Evolutionary conservation across 768 basidiomycete genomes (phyloP), one percentile per base, ranked within the genome.

Genomic region (Boletus sensibilis): DNA sequence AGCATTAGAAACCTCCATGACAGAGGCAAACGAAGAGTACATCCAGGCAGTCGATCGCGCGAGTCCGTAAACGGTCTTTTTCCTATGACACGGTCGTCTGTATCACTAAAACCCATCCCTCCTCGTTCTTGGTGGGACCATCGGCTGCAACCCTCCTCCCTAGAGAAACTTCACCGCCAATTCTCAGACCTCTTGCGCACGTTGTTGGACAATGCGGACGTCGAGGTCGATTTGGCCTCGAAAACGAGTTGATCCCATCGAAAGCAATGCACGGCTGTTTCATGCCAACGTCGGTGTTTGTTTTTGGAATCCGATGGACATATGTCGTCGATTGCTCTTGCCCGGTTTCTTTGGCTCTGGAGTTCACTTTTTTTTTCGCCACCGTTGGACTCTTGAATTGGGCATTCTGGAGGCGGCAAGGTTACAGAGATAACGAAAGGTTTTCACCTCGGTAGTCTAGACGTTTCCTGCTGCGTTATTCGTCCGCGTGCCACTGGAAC

Each of bases 11-110:
- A 75, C 78, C 4, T 85, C 92, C 67, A 87, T 92, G 84, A 72
- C 76, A 11, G 62, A 72, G 5, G 90, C 85, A 0, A 94, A 95
- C 64, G 80, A 78, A 31, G 91, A 94, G 53, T 95, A 95, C 60
- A 69, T 79, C 8, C 76, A 75, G 25, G 90, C 90, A 1, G 82
- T 95, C 3, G 76, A 82, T 53, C 84, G 88, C 53, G 87, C 92
- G 1, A 92, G 92, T 92, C 50, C 68, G 88, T 81, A 23, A 10
- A 2, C 39, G 1, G 1, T 25, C 20, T 18, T 33, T 41, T n/a
- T 33, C n/a, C 13, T 5, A 1, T 21, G 37, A 23, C 23, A 1
- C 18, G 13, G 6, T 29, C 21, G 20, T 50, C 11, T 10, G 29
- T 51, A 4, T 34, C 33, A 13, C 37, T 42, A 14, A 56, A 10